phyloP scores from a whole-genome alignment of 2,329 filamentous ascomycete species.

The Camillea tinctor region DNA sequence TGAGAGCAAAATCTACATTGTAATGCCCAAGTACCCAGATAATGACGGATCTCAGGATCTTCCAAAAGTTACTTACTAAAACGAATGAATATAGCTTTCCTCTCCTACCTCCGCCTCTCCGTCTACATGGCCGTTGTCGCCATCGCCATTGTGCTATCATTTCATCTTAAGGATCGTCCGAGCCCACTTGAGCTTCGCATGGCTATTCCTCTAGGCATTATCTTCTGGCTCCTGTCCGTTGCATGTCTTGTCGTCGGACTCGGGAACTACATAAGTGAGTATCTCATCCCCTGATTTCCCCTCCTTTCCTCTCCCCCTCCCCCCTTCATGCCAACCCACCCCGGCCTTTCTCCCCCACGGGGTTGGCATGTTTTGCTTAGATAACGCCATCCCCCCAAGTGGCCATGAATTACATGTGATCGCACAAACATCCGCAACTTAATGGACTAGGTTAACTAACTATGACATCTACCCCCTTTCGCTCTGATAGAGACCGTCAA shows the following conservation, averaged over 20 bases:
- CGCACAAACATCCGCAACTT: background rate
- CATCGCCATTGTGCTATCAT: slow-evolving; percentile 87
- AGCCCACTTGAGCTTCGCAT: slow-evolving; percentile 69
- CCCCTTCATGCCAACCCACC: too few relatives aligned
- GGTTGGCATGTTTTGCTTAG: background rate
- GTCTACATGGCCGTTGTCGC: slow-evolving; percentile 90
- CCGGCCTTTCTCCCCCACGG: background rate
- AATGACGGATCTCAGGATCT: too few relatives aligned
- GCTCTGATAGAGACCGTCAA: slow-evolving; percentile 62
- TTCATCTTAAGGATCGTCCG: slow-evolving; percentile 79
- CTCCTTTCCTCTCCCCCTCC: background rate
- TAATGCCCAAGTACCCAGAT: background rate
- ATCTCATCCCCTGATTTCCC: background rate
- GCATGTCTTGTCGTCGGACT: slow-evolving; percentile 75
- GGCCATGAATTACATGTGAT: background rate
- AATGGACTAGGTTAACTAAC: background rate
- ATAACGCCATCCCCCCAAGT: background rate
- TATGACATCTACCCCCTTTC: background rate
- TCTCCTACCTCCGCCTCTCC: slow-evolving; percentile 85
- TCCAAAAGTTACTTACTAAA: background rate
- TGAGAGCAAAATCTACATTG: background rate
- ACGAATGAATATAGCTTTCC: slow-evolving; percentile 56
- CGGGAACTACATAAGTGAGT: slow-evolving; percentile 78
- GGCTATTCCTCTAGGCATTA: slow-evolving; percentile 76
- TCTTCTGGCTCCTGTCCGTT: slow-evolving; percentile 84